Conservation (phyloP, 768 basidiomycete species). For the Suillus placidus region DNA sequence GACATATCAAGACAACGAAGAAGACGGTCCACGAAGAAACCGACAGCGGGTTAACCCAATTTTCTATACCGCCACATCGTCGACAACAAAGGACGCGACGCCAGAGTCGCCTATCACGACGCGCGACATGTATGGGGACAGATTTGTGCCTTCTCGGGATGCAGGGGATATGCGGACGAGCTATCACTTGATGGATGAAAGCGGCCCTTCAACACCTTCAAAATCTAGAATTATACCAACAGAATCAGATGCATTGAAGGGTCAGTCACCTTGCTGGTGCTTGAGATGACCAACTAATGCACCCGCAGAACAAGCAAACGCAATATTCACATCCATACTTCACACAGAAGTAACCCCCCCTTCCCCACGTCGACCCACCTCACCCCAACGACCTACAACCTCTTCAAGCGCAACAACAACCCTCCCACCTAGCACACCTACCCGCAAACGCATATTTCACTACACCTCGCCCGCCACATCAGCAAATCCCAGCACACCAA, state of each 20-base stretch:
- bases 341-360: slow-evolving; percentile 79
- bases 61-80: slow-evolving; percentile 46
- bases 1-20: slow-evolving; percentile 58
- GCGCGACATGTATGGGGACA: slow-evolving; percentile 50
- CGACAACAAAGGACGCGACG: slow-evolving; percentile 54
- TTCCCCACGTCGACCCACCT: slow-evolving; percentile 61
- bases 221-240: slow-evolving; percentile 66
- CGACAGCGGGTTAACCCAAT: slow-evolving; percentile 56
- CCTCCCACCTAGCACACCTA: slow-evolving; percentile 46
- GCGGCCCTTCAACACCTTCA: slow-evolving; percentile 58
- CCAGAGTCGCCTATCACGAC: slow-evolving; percentile 44
- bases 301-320: slow-evolving; percentile 76
- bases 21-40: slow-evolving; percentile 57
- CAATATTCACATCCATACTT: slow-evolving; percentile 75
- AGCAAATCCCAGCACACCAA: slow-evolving; percentile 56
- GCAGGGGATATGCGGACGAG: slow-evolving; percentile 61
- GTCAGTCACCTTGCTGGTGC: slow-evolving; percentile 35
- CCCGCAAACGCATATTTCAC: slow-evolving; percentile 62
- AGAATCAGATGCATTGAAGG: slow-evolving; percentile 78
- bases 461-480: slow-evolving; percentile 67
- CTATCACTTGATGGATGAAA: slow-evolving; percentile 60
- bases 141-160: slow-evolving; percentile 67
- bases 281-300: background rate
- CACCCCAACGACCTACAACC: slow-evolving; percentile 54
- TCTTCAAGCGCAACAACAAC: slow-evolving; percentile 39